These are phyloP conservation scores for Pestalotiopsis sp. DNA, from an alignment of 2,329 filamentous ascomycete genomes.

Conservation along the genomic window DNA sequence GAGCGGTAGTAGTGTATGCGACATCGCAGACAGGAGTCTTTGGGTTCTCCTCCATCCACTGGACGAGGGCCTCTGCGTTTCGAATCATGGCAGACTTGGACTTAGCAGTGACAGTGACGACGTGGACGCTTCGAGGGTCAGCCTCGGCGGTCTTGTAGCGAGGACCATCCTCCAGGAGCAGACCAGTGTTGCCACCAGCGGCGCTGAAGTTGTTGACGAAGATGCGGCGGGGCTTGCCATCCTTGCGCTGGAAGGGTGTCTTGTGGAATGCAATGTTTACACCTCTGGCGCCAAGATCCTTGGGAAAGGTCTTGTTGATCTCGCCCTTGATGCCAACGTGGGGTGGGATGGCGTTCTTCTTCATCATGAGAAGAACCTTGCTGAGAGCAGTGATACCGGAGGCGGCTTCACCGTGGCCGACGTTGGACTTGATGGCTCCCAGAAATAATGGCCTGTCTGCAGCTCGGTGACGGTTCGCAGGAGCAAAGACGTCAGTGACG, in stretches of 20 bases:
- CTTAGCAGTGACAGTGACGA: slow-evolving; percentile 62
- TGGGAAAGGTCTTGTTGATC: slow-evolving; percentile 63
- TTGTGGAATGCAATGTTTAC: slow-evolving; percentile 60
- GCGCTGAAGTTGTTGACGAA: slow-evolving; percentile 73
- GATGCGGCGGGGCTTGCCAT: slow-evolving; percentile 48
- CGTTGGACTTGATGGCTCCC: slow-evolving; percentile 66
- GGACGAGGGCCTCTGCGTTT: slow-evolving; percentile 58
- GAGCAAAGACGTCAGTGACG: slow-evolving; percentile 61
- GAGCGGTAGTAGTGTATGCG: slow-evolving; percentile 70
- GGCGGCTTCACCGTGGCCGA: slow-evolving; percentile 65
- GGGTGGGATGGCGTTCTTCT: slow-evolving; percentile 64
- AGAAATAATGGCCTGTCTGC: slow-evolving; percentile 58
- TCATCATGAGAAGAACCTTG: slow-evolving; percentile 68
- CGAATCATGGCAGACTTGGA: slow-evolving; percentile 57
- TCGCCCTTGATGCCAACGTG: slow-evolving; percentile 69
- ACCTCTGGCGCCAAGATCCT: slow-evolving; percentile 58
- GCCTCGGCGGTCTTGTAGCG: slow-evolving; percentile 28
- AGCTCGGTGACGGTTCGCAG: slow-evolving; percentile 47
- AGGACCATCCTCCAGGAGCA: slow-evolving; percentile 66
- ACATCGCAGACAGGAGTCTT: slow-evolving; percentile 58
- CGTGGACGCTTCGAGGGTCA: slow-evolving; percentile 59
- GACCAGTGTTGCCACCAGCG: slow-evolving; percentile 71
- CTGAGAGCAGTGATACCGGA: slow-evolving; percentile 64
- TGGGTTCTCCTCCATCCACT: slow-evolving; percentile 54
- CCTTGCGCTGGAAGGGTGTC: slow-evolving; percentile 51